These are phyloP conservation scores for Oryza officinalis DNA, from an alignment of 176 grass and related monocot species.

Conservation along the genomic window DNA sequence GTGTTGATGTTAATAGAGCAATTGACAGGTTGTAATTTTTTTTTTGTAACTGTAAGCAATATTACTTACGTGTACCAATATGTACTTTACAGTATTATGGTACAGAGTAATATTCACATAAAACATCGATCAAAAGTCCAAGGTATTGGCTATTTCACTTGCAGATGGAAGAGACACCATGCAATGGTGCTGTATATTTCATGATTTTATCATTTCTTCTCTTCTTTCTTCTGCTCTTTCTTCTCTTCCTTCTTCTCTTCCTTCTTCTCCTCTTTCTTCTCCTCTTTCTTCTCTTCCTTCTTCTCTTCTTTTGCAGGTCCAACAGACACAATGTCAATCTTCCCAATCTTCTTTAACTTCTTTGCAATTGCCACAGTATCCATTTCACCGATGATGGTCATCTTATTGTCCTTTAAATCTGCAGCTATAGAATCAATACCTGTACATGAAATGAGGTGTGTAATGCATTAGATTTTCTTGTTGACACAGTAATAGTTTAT, in stretches of 20 bases:
- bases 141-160: conserved; percentile 37
- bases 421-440: conserved; percentile 92
- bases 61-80: conserved; percentile 3
- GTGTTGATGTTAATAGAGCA: conserved; percentile 13
- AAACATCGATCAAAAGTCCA: conserved; percentile 17
- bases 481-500: neutral
- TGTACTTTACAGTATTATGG: conserved; percentile 18
- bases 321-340: conserved; percentile 82
- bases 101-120: conserved; percentile 22
- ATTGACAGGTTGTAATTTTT: conserved; percentile 1
- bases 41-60: conserved; percentile 9
- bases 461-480: conserved; percentile 32
- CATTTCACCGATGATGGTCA: conserved; percentile 88
- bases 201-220: conserved; percentile 58
- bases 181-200: conserved; percentile 12
- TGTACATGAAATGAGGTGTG: conserved; percentile 33
- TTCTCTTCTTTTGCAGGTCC: conserved; percentile 94
- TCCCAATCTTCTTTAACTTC: conserved; percentile 90
- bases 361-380: conserved; percentile 82
- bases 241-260: conserved; percentile 69
- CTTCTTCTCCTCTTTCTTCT: conserved; percentile 77
- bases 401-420: conserved; percentile 89
- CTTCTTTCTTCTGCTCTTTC: conserved; percentile 69
- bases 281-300: conserved; percentile 82
- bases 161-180: neutral